Base-by-base conservation (phyloP, 2,329 filamentous ascomycete genomes). In the Cordyceps pruinosa region DNA sequence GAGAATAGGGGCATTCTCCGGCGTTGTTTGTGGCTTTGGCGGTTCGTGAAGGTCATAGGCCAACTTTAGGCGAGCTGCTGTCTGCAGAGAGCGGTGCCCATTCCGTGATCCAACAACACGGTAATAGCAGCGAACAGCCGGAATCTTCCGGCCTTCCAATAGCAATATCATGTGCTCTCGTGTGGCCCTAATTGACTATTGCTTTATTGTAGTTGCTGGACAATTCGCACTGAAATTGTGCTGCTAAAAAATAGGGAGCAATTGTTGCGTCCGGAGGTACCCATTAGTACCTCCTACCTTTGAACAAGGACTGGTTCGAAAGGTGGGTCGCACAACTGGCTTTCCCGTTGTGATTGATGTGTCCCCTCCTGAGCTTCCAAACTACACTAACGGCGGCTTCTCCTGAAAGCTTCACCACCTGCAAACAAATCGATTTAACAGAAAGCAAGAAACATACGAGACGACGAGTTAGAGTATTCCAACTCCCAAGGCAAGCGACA, bases 21-120 rank as follows among this genome's bases (percentile, higher is more conserved):
- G 67, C 26, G 72, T 70, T 2, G 71, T 69, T 42, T 57, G 61
- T 7, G 65, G 64, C 50, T 75, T 77, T 1, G 74, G 65, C 1
- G 87, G 84, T 65, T 81, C 75, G 67, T 90, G 84, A 44, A 88
- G 74, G 65, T 90, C 86, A 69, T 82, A 90, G 1, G 80, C 80
- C 35, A 91, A 72, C 19, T 51, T 45, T 7, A 55, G n/a, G 30
- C 23, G 30, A 28, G 39, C 19, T 23, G 35, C 35, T 25, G 50
- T 55, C 44, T 37, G 44, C 15, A 54, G 8, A 12, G 17, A 58
- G 35, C 57, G 44, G 5, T 17, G 17, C 32, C 25, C 53, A 48
- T 41, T 21, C 23, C 26, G 28, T 13, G 25, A 37, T 26, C 41
- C 19, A 10, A 45, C 15, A 21, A 23, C 21, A 15, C 21, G 39